phyloP scores from a whole-genome alignment of 768 basidiomycete genomes.

The Calvatia gigantea region DNA sequence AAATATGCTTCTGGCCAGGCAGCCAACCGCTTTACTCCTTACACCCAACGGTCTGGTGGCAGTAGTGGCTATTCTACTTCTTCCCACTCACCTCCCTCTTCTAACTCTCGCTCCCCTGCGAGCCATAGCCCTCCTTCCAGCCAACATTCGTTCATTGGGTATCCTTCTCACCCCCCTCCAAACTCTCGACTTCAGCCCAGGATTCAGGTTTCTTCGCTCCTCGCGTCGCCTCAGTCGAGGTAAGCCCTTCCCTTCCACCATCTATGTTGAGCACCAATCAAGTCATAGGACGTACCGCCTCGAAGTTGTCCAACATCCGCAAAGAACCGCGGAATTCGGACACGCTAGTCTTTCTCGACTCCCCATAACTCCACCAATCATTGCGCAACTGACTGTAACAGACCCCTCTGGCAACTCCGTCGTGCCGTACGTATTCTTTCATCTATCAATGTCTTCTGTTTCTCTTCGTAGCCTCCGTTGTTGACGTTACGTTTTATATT shows the following conservation, averaged over 20 bases:
- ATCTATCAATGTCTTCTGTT: not conserved
- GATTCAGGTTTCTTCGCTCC: slow-evolving; percentile 56
- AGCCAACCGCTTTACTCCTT: not conserved
- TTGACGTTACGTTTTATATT: slow-evolving; percentile 1
- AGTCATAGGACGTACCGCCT: slow-evolving; percentile 65
- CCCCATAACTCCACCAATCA: slow-evolving; percentile 79
- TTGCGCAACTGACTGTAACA: slow-evolving; percentile 74
- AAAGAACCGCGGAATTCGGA: slow-evolving; percentile 79
- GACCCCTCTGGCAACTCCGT: slow-evolving; percentile 69
- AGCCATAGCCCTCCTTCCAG: slow-evolving; percentile 13
- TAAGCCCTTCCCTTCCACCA: slow-evolving; percentile 23
- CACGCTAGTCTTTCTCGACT: slow-evolving; percentile 70
- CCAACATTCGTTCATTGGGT: slow-evolving; percentile 11
- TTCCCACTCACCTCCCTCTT: slow-evolving; percentile 7
- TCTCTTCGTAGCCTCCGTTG: not conserved
- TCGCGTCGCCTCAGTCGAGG: slow-evolving; percentile 54
- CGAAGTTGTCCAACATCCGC: slow-evolving; percentile 83
- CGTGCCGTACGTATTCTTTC: slow-evolving; percentile 62
- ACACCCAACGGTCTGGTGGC: slow-evolving; percentile 8
- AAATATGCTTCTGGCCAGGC: slow-evolving; percentile 19
- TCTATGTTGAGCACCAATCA: not conserved
- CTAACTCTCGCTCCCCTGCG: slow-evolving; percentile 3
- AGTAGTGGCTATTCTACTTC: slow-evolving; percentile 15
- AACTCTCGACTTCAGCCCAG: slow-evolving; percentile 42
- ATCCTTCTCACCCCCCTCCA: slow-evolving; percentile 24